Evolutionary conservation across 495 filamentous ascomycete species (phyloP).

Genomic region (Tuber indicum): DNA sequence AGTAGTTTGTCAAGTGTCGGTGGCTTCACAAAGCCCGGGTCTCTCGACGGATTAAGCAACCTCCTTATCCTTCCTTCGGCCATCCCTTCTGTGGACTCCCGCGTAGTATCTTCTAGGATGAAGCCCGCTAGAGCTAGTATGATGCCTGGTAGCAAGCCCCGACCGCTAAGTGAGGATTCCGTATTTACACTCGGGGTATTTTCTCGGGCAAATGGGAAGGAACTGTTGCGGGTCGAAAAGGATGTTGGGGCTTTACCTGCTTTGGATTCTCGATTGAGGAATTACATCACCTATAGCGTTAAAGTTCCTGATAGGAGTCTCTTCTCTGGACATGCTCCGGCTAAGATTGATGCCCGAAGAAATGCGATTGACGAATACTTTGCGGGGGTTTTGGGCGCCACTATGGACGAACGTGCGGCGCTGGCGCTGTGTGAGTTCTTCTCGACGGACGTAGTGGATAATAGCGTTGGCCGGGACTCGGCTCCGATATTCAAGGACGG

Average conservation of each 20-base stretch:
- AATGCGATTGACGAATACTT: conserved; percentile 77
- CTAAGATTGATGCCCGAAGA: conserved; percentile 83
- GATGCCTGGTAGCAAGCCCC: conserved; percentile 58
- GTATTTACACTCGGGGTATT: conserved; percentile 88
- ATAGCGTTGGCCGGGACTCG: conserved; percentile 52
- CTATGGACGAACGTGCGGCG: conserved; percentile 72
- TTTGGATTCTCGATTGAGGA: conserved; percentile 72
- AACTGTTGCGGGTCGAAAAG: conserved; percentile 92
- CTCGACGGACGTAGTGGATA: conserved; percentile 75
- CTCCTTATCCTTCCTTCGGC: conserved; percentile 46
- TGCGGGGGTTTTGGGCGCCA: conserved; percentile 71
- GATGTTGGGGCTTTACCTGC: conserved; percentile 71
- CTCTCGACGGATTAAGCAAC: conserved; percentile 18
- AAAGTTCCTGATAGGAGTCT: conserved; percentile 77
- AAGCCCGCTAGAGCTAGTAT: conserved; percentile 82
- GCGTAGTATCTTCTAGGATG: conserved; percentile 85
- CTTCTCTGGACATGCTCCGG: conserved; percentile 89
- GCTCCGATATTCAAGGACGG: conserved; percentile 31
- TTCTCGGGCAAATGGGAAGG: conserved; percentile 65
- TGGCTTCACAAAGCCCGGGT: neutral
- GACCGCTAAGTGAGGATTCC: conserved; percentile 69
- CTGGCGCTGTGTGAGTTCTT: conserved; percentile 79
- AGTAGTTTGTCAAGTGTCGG: conserved; percentile 21
- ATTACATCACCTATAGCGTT: conserved; percentile 57
- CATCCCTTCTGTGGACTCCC: conserved; percentile 76